Conservation (phyloP, 495 filamentous ascomycete species). For the Annulohypoxylon nitens region DNA sequence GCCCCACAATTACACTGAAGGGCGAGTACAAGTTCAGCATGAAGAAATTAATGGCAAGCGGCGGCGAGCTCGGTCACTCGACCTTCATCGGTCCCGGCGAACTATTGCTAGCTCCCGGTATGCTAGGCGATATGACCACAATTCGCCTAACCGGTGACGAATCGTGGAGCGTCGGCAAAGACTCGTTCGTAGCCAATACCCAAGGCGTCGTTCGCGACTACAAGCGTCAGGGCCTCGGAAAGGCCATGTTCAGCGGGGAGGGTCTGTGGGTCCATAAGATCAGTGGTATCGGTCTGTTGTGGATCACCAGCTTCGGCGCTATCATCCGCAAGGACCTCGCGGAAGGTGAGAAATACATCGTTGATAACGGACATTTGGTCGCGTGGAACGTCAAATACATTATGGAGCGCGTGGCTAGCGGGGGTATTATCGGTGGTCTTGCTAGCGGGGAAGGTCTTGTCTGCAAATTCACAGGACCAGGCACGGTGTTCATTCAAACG, state of each 20-base stretch:
- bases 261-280: constrained; percentile 94
- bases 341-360: constrained; percentile 85
- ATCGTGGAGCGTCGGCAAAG: constrained; percentile 84
- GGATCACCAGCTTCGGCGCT: constrained; percentile 92
- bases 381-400: constrained; percentile 98
- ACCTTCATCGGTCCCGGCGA: constrained; percentile 93
- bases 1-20: constrained; percentile 83
- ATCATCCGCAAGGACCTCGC: constrained; percentile 94
- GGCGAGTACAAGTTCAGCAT: constrained; percentile 83
- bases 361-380: constrained; percentile 96
- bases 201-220: constrained; percentile 85
- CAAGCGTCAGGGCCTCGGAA: constrained; percentile 86
- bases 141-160: constrained; percentile 77
- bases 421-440: constrained; percentile 85
- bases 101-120: constrained; percentile 81
- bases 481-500: constrained; percentile 94
- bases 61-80: constrained; percentile 83
- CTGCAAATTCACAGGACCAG: constrained; percentile 93
- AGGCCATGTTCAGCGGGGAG: constrained; percentile 94
- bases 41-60: constrained; percentile 82
- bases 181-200: constrained; percentile 83
- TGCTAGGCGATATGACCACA: constrained; percentile 87
- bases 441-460: constrained; percentile 88
- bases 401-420: constrained; percentile 88
- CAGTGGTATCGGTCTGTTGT: constrained; percentile 80